Evolutionary conservation across 2,329 filamentous ascomycete species (phyloP).

Genomic region (Hymenoscyphus fraxineus): DNA sequence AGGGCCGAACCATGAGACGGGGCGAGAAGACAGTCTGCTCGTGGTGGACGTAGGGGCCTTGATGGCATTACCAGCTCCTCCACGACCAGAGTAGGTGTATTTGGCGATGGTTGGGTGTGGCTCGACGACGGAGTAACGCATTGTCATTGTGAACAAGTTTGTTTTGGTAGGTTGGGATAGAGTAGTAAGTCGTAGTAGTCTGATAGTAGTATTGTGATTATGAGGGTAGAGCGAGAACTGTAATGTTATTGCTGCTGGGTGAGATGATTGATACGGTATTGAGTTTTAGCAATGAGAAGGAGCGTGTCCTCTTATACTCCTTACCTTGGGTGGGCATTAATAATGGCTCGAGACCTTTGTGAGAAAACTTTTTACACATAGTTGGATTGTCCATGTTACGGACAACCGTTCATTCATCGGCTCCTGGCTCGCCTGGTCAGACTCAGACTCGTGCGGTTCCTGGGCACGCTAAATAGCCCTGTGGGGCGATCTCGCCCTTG

Average conservation of each 20-base stretch:
- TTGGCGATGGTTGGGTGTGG: slow-evolving; percentile 31
- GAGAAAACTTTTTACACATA: slow-evolving; percentile 12
- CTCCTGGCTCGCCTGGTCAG: background rate
- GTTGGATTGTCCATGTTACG: slow-evolving; percentile 14
- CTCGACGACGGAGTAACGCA: slow-evolving; percentile 31
- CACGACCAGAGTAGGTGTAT: slow-evolving; percentile 32
- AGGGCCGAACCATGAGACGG: slow-evolving; percentile 32
- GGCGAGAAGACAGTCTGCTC: slow-evolving; percentile 26
- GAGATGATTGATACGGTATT: slow-evolving; percentile 6
- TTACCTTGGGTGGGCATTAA: slow-evolving; percentile 11
- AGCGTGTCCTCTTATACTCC: slow-evolving; percentile 27
- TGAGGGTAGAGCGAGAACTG: slow-evolving; percentile 13
- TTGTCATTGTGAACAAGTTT: slow-evolving; percentile 14
- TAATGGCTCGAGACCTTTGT: slow-evolving; percentile 7
- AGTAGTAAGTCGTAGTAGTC: background rate
- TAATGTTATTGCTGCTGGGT: slow-evolving; percentile 21
- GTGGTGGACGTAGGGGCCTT: slow-evolving; percentile 30
- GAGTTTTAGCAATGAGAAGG: slow-evolving; percentile 14
- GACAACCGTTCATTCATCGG: slow-evolving; percentile 4
- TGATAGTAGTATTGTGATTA: slow-evolving; percentile 4
- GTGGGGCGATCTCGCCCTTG: background rate
- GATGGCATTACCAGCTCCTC: slow-evolving; percentile 34
- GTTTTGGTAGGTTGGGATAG: slow-evolving; percentile 9
- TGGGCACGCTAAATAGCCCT: background rate
- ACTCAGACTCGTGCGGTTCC: background rate